Conservation (phyloP, 2,329 filamentous ascomycete genomes). For the Grosmannia serpens region DNA sequence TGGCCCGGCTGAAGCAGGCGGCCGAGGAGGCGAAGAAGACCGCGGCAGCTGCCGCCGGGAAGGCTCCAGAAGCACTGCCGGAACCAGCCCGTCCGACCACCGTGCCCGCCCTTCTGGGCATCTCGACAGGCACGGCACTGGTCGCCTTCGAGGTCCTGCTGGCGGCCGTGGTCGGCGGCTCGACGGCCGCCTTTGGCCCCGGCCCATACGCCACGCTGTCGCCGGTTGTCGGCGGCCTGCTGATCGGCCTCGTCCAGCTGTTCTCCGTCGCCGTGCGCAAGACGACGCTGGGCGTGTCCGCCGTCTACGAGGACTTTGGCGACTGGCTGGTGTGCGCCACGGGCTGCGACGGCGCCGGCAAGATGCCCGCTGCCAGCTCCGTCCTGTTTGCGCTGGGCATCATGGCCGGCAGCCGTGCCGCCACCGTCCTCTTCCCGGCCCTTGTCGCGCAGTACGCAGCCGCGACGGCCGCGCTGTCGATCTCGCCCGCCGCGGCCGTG, state of each 20-base stretch:
- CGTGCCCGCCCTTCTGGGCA: slow-evolving; percentile 28
- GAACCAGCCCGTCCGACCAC: slow-evolving; percentile 14
- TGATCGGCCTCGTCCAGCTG: slow-evolving; percentile 47
- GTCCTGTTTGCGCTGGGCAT: slow-evolving; percentile 15
- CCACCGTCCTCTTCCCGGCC: background rate
- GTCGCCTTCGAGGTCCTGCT: slow-evolving; percentile 31
- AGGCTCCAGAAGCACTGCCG: background rate
- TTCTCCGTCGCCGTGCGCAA: slow-evolving; percentile 41
- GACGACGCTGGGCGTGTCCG: slow-evolving; percentile 48
- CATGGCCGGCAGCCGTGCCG: slow-evolving; percentile 18
- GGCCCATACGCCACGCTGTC: slow-evolving; percentile 23
- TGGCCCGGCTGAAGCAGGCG: background rate
- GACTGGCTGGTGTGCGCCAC: slow-evolving; percentile 31
- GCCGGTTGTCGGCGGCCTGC: slow-evolving; percentile 42
- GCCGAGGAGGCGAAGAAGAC: background rate
- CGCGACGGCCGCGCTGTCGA: slow-evolving; percentile 3
- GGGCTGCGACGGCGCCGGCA: background rate
- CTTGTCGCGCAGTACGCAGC: background rate
- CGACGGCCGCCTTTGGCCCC: slow-evolving; percentile 17
- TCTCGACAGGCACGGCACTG: slow-evolving; percentile 25
- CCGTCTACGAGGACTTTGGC: slow-evolving; percentile 49
- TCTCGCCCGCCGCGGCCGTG: slow-evolving; percentile 28
- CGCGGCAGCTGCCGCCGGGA: background rate
- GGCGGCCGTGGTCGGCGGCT: slow-evolving; percentile 27
- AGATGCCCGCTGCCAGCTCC: slow-evolving; percentile 17